These are phyloP conservation scores for Ophioceras dolichostomum DNA, from an alignment of 2,329 filamentous ascomycete species.

Conservation along the genomic window DNA sequence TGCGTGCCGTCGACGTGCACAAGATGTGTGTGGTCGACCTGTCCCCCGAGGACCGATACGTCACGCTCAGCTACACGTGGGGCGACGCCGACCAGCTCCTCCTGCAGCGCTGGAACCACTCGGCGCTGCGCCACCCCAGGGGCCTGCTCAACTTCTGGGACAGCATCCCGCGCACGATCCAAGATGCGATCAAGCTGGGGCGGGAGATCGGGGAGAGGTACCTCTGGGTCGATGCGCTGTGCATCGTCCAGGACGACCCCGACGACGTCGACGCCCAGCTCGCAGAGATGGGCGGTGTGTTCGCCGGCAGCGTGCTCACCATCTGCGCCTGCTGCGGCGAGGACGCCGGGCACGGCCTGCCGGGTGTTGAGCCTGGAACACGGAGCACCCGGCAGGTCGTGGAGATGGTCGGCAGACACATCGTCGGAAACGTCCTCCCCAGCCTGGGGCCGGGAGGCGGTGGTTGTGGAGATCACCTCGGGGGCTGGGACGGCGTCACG, in stretches of 20 bases:
- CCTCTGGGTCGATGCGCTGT: constrained; percentile 13
- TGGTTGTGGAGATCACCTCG: no score
- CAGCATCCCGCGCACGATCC: constrained; percentile 5
- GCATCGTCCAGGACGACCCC: constrained; percentile 11
- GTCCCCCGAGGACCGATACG: constrained; percentile 3
- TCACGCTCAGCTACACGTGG: constrained; percentile 4
- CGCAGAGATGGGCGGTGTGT: constrained; percentile 5
- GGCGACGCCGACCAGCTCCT: constrained; percentile 1
- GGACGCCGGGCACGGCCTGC: background rate
- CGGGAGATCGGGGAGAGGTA: constrained; percentile 7
- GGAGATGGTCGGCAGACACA: constrained; percentile 8
- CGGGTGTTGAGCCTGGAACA: constrained; percentile 1
- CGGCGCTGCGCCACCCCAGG: constrained; percentile 2
- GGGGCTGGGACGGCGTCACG: background rate
- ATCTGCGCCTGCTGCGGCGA: constrained; percentile 1
- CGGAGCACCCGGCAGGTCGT: constrained; percentile 1
- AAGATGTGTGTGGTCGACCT: constrained; percentile 3
- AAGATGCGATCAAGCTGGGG: constrained; percentile 7
- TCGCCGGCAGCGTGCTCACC: constrained; percentile 2
- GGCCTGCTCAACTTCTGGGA: constrained; percentile 3
- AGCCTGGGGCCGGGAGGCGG: no score
- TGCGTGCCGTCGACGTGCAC: constrained; percentile 1
- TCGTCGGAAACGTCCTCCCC: constrained; percentile 9
- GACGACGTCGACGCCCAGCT: constrained; percentile 4
- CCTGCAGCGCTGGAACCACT: background rate